Percentiles rank a stretch among this genome's conserved stretches.
phyloP scores from a whole-genome alignment of 208 protist species.

The Jaenimonas drosophilae region DNA sequence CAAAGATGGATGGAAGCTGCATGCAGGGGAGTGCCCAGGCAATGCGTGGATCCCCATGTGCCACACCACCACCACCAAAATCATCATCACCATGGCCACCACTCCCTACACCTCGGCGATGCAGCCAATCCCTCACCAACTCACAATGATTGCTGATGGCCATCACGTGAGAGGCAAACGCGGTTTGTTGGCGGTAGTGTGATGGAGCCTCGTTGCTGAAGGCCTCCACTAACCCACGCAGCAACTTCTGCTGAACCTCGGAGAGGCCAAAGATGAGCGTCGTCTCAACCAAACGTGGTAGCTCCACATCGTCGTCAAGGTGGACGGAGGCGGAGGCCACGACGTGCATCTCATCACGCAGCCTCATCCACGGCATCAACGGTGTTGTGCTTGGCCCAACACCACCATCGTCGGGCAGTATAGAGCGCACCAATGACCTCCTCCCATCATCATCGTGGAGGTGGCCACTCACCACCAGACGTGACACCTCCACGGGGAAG shows the following conservation, averaged over 20 bases:
- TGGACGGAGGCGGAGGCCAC: too few species aligned
- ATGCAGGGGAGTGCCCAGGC: constrained; percentile 10
- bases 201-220: too few species aligned
- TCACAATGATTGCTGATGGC: constrained; percentile 14
- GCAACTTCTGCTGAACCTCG: not conserved
- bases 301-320: not conserved
- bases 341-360: too few species aligned
- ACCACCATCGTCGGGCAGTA: too few species aligned
- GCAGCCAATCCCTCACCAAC: constrained; percentile 10
- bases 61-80: not conserved
- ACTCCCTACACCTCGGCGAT: constrained; percentile 9
- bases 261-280: constrained; percentile 9
- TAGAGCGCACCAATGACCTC: too few species aligned
- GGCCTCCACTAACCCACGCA: constrained; percentile 11
- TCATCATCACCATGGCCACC: too few species aligned
- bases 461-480: too few species aligned
- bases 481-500: too few species aligned
- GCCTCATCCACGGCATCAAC: too few species aligned
- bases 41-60: not conserved
- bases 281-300: constrained; percentile 8
- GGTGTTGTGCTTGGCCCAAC: too few species aligned
- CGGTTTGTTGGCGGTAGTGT: too few species aligned
- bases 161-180: constrained; percentile 7
- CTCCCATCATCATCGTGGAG: too few species aligned
- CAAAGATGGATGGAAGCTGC: constrained; percentile 10